Base-by-base conservation (phyloP, 805 yeast genomes). In the Hanseniaspora clermontiae region DNA sequence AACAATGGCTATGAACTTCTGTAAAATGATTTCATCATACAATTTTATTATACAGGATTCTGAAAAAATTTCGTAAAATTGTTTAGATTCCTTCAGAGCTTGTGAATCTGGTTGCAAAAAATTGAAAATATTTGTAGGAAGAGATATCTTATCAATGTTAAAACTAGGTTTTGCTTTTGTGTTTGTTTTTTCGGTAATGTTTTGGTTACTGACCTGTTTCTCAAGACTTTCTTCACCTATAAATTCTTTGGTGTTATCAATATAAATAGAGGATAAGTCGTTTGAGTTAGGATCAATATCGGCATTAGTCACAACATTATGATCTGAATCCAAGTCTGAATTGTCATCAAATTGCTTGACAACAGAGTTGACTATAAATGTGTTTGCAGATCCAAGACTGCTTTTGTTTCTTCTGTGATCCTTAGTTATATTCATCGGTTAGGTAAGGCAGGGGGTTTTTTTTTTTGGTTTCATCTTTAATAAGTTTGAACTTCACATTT, bases 1-100 rank as follows among this genome's bases (percentile, higher is more conserved):
- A 1, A 83, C 74, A 65, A 81, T 71, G 2, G 77, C 71, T 17
- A 77, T 57, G 12, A 80, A 63, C 15, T 74, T 68, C 1, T 77
- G 77, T 51, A 79, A 77, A 5, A 56, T 61, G 9, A 78, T 64
- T 8, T 61, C 60, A 59, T 83, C 87, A 42, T 64, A 58, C 2
- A 82, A 85, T 37, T 46, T 56, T 12, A 68, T 59, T 61, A 77
- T 82, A 60, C 76, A 79, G 0, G 78, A 82, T 6, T 82, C 79
- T 14, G 70, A 62, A 3, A 78, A 71, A 42, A 78, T 71, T 5
- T 79, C 42, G 38, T 43, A 47, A 39, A 55, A 60, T 1, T 67
- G 59, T 2, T 63, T 57, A 83, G 83, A 78, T 43, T 68, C 68
- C 1, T 64, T 46, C 24, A 59, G 9, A 29, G 34, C 5, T 64